Evolutionary conservation across 2,329 filamentous ascomycete species (phyloP).

Genomic region (Trichoderma atrobrunneum): DNA sequence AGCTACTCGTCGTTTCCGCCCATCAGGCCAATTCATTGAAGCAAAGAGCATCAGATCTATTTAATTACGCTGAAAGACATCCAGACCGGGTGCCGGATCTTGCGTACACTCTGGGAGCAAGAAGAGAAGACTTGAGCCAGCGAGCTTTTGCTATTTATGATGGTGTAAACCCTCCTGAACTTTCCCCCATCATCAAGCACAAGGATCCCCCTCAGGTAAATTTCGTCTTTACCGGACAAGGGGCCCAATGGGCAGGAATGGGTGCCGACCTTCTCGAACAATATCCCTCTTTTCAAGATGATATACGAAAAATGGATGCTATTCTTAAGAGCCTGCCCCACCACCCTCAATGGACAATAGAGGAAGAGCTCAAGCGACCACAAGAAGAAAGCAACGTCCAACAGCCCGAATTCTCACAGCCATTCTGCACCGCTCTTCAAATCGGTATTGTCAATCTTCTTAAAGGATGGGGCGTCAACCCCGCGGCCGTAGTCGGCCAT

Average conservation of each 20-base stretch:
- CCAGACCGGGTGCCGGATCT: background rate
- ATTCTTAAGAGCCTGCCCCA: background rate
- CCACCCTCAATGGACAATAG: conserved; percentile 5
- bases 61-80: background rate
- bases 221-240: conserved; percentile 36
- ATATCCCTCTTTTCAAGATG: background rate
- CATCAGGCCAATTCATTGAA: background rate
- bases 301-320: background rate
- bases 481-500: background rate
- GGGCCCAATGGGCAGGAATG: conserved; percentile 36
- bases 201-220: conserved; percentile 18
- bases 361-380: background rate
- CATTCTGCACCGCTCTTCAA: conserved; percentile 9
- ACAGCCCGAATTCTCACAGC: conserved; percentile 1
- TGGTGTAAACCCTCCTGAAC: conserved; percentile 20
- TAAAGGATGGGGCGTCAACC: background rate
- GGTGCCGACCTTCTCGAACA: conserved; percentile 21
- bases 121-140: background rate
- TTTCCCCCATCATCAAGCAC: conserved; percentile 31
- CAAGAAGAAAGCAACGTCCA: background rate
- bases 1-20: background rate
- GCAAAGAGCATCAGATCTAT: background rate
- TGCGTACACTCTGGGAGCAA: background rate
- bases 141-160: conserved; percentile 39
- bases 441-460: background rate